phyloP scores from a whole-genome alignment of 116 monocot species.

The Papilionanthe hybrid region DNA sequence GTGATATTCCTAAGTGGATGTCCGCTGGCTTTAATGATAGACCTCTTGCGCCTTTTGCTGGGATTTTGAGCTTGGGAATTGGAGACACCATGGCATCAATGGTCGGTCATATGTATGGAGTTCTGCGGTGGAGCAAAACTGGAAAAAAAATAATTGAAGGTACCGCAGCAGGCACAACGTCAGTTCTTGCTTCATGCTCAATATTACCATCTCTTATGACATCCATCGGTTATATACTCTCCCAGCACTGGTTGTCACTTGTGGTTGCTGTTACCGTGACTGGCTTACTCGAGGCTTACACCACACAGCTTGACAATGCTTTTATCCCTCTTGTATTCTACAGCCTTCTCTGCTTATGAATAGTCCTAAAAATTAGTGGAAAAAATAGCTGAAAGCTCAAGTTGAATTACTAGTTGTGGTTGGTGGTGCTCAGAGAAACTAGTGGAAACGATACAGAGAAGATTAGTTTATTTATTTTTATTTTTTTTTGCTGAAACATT shows the following conservation, averaged over 20 bases:
- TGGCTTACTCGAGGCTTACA: slow-evolving; percentile 95
- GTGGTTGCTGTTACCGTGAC: slow-evolving; percentile 66
- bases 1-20: slow-evolving; percentile 98
- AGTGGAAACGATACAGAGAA: no score
- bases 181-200: slow-evolving; percentile 75
- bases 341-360: slow-evolving; percentile 75
- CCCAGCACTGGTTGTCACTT: slow-evolving; percentile 91
- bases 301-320: slow-evolving; percentile 94
- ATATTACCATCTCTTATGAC: slow-evolving; percentile 70
- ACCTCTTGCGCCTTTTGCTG: slow-evolving; percentile 93
- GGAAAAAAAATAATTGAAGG: slow-evolving; percentile 98
- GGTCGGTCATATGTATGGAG: slow-evolving; percentile 95
- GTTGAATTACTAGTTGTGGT: no score
- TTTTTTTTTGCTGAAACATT: no score
- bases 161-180: slow-evolving; percentile 96
- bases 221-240: slow-evolving; percentile 71
- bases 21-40: slow-evolving; percentile 79
- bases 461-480: no score
- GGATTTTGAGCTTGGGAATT: slow-evolving; percentile 97
- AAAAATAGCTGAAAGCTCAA: no score
- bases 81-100: slow-evolving; percentile 99
- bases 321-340: slow-evolving; percentile 98
- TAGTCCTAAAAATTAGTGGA: slow-evolving; percentile 1
- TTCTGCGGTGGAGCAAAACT: slow-evolving; percentile 93
- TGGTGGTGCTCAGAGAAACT: no score